These are phyloP conservation scores for Sugiyamaella sp. DNA, from an alignment of 1,139 yeast genomes.

Conservation along the genomic window DNA sequence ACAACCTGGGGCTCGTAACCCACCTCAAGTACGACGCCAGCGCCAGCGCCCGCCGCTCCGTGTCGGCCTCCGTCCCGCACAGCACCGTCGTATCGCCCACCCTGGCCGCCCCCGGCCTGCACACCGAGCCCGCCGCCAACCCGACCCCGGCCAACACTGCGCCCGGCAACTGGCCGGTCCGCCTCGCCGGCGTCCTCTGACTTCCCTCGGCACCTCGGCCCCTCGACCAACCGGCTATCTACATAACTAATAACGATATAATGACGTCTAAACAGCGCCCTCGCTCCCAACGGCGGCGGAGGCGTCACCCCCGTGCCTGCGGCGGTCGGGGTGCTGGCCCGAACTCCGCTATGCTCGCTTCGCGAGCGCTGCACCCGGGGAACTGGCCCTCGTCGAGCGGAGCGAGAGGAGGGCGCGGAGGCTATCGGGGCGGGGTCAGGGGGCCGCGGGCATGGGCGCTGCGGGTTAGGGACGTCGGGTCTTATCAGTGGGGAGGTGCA, in stretches of 20 bases:
- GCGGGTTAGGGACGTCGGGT: not conserved
- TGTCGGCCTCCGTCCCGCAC: slow-evolving; percentile 3
- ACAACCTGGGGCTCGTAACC: slow-evolving; percentile 42
- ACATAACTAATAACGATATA: slow-evolving; percentile 13
- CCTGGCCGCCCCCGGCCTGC: not conserved
- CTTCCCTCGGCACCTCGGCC: not conserved
- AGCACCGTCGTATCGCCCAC: slow-evolving; percentile 1
- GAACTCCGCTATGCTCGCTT: not conserved
- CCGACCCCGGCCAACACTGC: not conserved
- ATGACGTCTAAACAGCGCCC: slow-evolving; percentile 4
- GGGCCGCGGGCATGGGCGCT: not conserved
- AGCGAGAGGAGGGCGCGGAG: not conserved
- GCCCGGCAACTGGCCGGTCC: slow-evolving; percentile 23
- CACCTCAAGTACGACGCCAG: slow-evolving; percentile 33
- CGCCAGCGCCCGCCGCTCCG: not conserved
- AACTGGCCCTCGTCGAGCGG: not conserved
- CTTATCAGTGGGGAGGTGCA: not conserved
- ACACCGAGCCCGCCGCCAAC: not conserved
- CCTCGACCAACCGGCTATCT: not conserved
- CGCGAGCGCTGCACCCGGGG: too few relatives aligned
- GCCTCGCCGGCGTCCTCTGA: slow-evolving; percentile 25
- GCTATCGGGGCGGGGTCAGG: not conserved
- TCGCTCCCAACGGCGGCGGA: too few relatives aligned
- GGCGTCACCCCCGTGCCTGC: too few relatives aligned
- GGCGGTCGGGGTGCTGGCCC: not conserved